Evolutionary conservation across 305 asterid species (phyloP), one percentile per base, ranked within the genome.

Genomic region (Withania somnifera): DNA sequence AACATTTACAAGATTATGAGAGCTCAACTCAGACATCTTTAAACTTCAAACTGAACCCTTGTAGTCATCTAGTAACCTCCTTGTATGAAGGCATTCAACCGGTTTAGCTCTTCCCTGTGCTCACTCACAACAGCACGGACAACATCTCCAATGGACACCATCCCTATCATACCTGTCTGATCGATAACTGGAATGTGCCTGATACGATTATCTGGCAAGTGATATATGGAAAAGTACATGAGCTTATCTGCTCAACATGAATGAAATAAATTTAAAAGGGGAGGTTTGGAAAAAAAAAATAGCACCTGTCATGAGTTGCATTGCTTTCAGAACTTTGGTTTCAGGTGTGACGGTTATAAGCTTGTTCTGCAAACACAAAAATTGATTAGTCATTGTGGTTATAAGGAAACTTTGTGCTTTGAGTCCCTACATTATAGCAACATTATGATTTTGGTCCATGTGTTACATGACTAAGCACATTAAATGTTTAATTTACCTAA

Each of bases 81-180:
- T 79, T 96, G 99, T 57, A 96, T 96, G 77, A 13, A 96, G 20
- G 93, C 98, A 80, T 92, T 96, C 86, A 96, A 79, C 80, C 99
- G 99, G 89, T 92, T 86, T 83, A 96, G 79, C 87, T 96, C 99
- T 7, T 91, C 95, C 8, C 98, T 91, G 83, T 96, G 97, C 94
- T 96, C 98, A 15, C 87, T 87, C 90, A 96, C 98, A 20, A 96
- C 98, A 6, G 99, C 98, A 67, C 98, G 97, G 75, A 96, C 99
- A 81, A 96, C 99, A 13, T 96, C 99, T 71, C 99, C 99, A 15
- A 96, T 94, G 47, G 99, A 96, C 80, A 94, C 99, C 99, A 96
- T 96, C 53, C 98, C 99, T 0, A 93, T 87, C 99, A 96, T 94
- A 58, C 91, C 97, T 8, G 82, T 69, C 5, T 90, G 94, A 22